Conservation (phyloP, 1,284 basidiomycete species). For the Microbotryomycetes sp. region DNA sequence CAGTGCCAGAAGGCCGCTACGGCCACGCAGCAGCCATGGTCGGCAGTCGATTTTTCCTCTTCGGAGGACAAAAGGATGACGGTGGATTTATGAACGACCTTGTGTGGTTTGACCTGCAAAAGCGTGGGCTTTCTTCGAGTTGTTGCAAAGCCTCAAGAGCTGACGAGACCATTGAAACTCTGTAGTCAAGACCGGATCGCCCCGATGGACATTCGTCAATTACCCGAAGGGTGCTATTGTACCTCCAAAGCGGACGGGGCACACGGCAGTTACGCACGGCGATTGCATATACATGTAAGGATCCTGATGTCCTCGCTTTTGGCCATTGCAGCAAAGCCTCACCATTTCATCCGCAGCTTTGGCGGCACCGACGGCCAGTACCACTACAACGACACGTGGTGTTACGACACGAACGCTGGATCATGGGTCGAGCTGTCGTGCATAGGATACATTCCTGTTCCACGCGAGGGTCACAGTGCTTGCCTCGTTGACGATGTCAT, state of each 20-base stretch:
- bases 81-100: conserved; percentile 80
- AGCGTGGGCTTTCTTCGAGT: conserved; percentile 52
- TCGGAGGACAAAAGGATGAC: conserved; percentile 93
- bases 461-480: conserved; percentile 93
- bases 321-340: no score
- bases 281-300: conserved; percentile 79
- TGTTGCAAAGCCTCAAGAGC: no score
- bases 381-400: conserved; percentile 99
- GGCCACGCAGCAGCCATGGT: conserved; percentile 93
- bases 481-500: conserved; percentile 96
- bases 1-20: conserved; percentile 75
- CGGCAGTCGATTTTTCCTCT: conserved; percentile 85
- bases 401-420: conserved; percentile 74
- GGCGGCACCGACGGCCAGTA: conserved; percentile 97
- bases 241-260: conserved; percentile 85
- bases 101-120: conserved; percentile 93
- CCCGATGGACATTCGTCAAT: conserved; percentile 36
- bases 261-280: conserved; percentile 76
- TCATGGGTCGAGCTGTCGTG: conserved; percentile 90
- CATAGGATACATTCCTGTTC: conserved; percentile 94
- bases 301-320: neutral
- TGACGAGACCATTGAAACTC: neutral
- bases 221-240: conserved; percentile 62
- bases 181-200: conserved; percentile 47
- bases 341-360: conserved; percentile 56